Base-by-base conservation (phyloP, 2,329 filamentous ascomycete genomes). In the Periconia macrospinosa region DNA sequence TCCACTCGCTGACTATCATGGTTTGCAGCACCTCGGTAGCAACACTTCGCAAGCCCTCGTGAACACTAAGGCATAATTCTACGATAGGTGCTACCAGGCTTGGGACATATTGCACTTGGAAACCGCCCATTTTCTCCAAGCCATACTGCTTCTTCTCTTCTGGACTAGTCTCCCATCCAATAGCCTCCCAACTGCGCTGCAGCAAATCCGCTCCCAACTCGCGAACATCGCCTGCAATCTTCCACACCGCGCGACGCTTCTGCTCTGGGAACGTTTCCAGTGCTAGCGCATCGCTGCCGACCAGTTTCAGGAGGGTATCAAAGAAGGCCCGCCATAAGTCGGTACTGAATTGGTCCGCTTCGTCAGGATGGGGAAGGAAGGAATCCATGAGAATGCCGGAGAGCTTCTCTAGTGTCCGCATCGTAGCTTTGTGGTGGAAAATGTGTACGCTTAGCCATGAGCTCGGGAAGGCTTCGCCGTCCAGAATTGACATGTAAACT, bases 1-100 rank as follows among this genome's bases (percentile, higher is more conserved):
- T 92, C 94, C 94, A 99, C 75, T 99, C 94, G 75, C 92, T 96
- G 61, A 97, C 87, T 66, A 99, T 96, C 94, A 99, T 99, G 2
- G 92, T 96, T 72, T 96, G 92, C 57, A 99, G 76, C 18, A 99
- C 90, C 71, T 96, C 90, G 30, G 97, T 92, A 0, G 93, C 94
- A 73, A 96, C 94, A 58, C 86, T 86, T 55, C 94, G 85, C 52
- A 99, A 79, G 3, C 92, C 92, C 71, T 96, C 91, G 62, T 99
- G 94, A 3, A 97, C 92, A 68, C 93, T 97, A 52, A 99, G 81
- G 69, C 94, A 99, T 10, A 99, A 83, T 73, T 95, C 91, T 20
- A 97, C 90, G 47, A 97, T 94, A 0, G 92, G 92, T 1, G 89
- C 88, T 8, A 99, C 92, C 6, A 99, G 82, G 13, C 89, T 87